Conservation (phyloP, 2,329 filamentous ascomycete species). For the Diaporthe sp. region DNA sequence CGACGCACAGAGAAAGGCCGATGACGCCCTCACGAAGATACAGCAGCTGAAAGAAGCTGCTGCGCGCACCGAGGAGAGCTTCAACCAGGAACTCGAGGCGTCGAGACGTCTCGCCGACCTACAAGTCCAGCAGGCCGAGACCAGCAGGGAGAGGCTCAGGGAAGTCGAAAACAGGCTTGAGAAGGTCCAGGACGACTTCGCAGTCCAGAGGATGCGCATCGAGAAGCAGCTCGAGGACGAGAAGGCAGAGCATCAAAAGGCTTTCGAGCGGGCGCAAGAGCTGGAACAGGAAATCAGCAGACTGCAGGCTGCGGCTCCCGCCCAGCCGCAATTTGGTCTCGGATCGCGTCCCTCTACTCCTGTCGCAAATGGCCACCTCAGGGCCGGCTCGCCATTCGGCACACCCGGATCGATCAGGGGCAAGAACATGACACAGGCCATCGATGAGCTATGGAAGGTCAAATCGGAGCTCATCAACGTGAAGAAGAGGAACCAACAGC, state of each 20-base stretch:
- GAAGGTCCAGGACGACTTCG: conserved; percentile 76
- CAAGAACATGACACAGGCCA: conserved; percentile 72
- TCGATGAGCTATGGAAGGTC: conserved; percentile 75
- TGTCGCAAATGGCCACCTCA: conserved; percentile 66
- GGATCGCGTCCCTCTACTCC: conserved; percentile 72
- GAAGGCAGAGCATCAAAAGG: conserved; percentile 60
- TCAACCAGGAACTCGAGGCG: conserved; percentile 87
- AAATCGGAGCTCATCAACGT: conserved; percentile 82
- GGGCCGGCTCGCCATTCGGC: conserved; percentile 72
- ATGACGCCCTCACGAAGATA: conserved; percentile 84
- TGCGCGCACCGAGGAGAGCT: conserved; percentile 86
- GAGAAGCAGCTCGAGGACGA: conserved; percentile 71
- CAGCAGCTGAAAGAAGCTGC: conserved; percentile 89
- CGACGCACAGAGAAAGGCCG: conserved; percentile 87
- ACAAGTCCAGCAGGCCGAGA: conserved; percentile 81
- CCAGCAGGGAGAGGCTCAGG: conserved; percentile 77
- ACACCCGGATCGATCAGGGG: conserved; percentile 71
- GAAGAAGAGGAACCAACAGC: conserved; percentile 79
- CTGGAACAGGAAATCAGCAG: conserved; percentile 69
- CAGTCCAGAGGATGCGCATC: conserved; percentile 70
- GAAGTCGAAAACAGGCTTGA: conserved; percentile 76
- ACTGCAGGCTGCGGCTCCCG: conserved; percentile 60
- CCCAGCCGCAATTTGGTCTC: conserved; percentile 54
- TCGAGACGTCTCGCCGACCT: conserved; percentile 85
- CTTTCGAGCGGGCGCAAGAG: conserved; percentile 64